Evolutionary conservation across 345 rosid genomes (phyloP).

Genomic region (Orychophragmus violaceus): DNA sequence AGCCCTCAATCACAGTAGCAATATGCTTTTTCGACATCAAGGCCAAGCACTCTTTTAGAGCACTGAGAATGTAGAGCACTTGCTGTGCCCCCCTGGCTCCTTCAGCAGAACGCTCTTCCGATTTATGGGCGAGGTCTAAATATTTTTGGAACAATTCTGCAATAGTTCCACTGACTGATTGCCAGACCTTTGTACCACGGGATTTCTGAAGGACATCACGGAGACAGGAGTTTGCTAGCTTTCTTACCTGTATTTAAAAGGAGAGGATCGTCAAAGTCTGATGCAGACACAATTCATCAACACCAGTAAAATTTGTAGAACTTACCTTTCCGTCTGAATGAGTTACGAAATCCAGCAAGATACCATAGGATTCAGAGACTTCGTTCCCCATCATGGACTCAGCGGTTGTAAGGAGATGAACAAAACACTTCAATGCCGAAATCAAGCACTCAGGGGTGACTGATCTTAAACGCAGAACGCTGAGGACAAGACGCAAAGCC

Average conservation of each 20-base stretch:
- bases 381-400: slow-evolving; percentile 45
- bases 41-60: slow-evolving; percentile 76
- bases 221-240: slow-evolving; percentile 51
- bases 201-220: slow-evolving; percentile 57
- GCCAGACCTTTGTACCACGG: slow-evolving; percentile 43
- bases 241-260: slow-evolving; percentile 52
- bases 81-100: slow-evolving; percentile 71
- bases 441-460: slow-evolving; percentile 35
- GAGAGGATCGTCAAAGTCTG: not conserved
- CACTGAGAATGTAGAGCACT: slow-evolving; percentile 55
- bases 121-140: slow-evolving; percentile 66
- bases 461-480: slow-evolving; percentile 39
- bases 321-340: slow-evolving; percentile 66
- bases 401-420: slow-evolving; percentile 46
- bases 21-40: slow-evolving; percentile 54
- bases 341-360: slow-evolving; percentile 38
- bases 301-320: not conserved
- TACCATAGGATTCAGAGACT: slow-evolving; percentile 38
- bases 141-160: slow-evolving; percentile 52
- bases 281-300: not conserved
- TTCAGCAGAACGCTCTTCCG: slow-evolving; percentile 42
- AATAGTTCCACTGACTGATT: slow-evolving; percentile 64
- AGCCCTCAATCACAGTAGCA: slow-evolving; percentile 52
- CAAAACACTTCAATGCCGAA: slow-evolving; percentile 61
- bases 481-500: slow-evolving; percentile 40